A percentile compares a stretch with the other conserved stretches of the same genome.
Conservation (phyloP, 2,329 filamentous ascomycete genomes). For the Pochonia chlamydosporia region DNA sequence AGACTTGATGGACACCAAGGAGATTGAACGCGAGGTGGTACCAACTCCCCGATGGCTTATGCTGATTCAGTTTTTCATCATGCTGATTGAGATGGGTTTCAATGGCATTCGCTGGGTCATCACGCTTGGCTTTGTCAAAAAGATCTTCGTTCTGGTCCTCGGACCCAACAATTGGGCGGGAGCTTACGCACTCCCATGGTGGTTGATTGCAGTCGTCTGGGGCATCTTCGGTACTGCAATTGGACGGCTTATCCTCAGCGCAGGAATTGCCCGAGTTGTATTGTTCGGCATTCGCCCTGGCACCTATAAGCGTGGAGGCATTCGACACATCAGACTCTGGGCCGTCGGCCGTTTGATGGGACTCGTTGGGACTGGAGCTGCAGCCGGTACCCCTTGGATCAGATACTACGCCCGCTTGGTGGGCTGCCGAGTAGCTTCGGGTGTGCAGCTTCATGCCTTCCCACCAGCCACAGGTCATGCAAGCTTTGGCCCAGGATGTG, state of each 20-base stretch:
- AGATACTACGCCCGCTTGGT: constrained; percentile 13
- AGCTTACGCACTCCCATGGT: constrained; percentile 10
- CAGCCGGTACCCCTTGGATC: constrained; percentile 14
- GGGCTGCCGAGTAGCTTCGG: constrained; percentile 13
- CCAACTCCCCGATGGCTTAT: constrained; percentile 15
- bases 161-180: constrained; percentile 9
- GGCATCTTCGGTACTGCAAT: constrained; percentile 10
- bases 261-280: constrained; percentile 6
- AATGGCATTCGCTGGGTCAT: constrained; percentile 10
- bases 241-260: constrained; percentile 13
- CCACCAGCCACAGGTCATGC: constrained; percentile 13
- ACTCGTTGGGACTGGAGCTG: constrained; percentile 5
- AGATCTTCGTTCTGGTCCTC: constrained; percentile 10
- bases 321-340: constrained; percentile 14
- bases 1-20: constrained; percentile 10
- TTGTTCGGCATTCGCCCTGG: constrained; percentile 12
- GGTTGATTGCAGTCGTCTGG: constrained; percentile 10
- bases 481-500: constrained; percentile 13
- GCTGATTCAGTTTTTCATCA: constrained; percentile 11
- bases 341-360: constrained; percentile 11
- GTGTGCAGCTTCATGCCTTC: constrained; percentile 14
- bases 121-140: constrained; percentile 7
- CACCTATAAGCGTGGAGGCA: constrained; percentile 12
- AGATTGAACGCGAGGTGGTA: constrained; percentile 10
- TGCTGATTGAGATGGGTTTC: constrained; percentile 10